Conservation (phyloP, 2,329 filamentous ascomycete genomes). For the Fusarium sp. region DNA sequence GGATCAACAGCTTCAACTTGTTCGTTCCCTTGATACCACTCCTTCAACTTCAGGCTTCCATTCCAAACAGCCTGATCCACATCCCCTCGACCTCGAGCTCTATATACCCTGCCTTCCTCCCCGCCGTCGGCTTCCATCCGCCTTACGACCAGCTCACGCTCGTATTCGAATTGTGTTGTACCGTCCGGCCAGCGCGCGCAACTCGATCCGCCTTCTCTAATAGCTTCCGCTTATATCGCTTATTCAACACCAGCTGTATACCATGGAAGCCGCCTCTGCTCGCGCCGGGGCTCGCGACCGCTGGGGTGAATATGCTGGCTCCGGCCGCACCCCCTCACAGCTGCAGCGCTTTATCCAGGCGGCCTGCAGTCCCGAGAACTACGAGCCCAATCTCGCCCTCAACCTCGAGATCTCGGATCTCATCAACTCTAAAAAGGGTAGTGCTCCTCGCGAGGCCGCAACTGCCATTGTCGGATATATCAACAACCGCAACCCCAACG, state of each 20-base stretch:
- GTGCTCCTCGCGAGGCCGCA: conserved; percentile 91
- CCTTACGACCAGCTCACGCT: conserved; percentile 29
- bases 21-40: not conserved
- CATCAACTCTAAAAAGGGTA: conserved; percentile 97
- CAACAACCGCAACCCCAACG: conserved; percentile 97
- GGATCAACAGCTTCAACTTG: not conserved
- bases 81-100: conserved; percentile 20
- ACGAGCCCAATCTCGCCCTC: conserved; percentile 94
- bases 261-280: conserved; percentile 93
- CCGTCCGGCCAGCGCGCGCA: conserved; percentile 9
- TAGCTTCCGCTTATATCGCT: not conserved
- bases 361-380: conserved; percentile 96
- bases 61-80: conserved; percentile 23
- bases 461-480: conserved; percentile 91
- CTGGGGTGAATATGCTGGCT: conserved; percentile 76
- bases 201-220: conserved; percentile 5
- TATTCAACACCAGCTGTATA: not conserved
- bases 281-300: conserved; percentile 95
- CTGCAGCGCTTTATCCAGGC: conserved; percentile 95
- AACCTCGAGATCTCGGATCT: conserved; percentile 96
- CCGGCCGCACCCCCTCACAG: conserved; percentile 77
- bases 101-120: not conserved
- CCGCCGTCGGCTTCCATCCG: conserved; percentile 17
- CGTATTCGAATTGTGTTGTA: conserved; percentile 11
- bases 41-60: conserved; percentile 1